A percentile compares a stretch with the other conserved stretches of the same genome.
These are phyloP conservation scores for Aristolochia californica DNA, from an alignment of 164 flowering plant species.

Conservation along the genomic window DNA sequence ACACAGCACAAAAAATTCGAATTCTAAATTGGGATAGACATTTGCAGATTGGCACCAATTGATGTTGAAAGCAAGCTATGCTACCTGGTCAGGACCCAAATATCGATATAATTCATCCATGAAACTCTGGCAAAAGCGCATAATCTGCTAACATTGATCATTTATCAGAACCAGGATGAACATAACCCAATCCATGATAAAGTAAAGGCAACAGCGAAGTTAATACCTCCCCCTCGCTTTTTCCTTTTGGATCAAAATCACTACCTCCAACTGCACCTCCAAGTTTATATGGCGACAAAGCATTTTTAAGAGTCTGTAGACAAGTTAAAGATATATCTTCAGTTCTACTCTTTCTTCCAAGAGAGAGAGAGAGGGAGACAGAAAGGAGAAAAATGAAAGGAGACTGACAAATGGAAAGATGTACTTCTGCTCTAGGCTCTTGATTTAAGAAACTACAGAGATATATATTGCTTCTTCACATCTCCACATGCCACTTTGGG, in stretches of 20 bases:
- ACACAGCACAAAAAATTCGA: constrained; percentile 5
- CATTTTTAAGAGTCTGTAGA: constrained; percentile 82
- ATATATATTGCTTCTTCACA: too few relatives aligned
- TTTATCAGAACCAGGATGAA: neutral
- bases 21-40: constrained; percentile 1
- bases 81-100: constrained; percentile 87
- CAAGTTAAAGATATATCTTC: neutral
- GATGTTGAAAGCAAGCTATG: neutral
- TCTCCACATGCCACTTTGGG: too few relatives aligned
- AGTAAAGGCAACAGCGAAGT: neutral
- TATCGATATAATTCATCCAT: constrained; percentile 89
- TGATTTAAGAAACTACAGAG: too few relatives aligned
- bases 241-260: constrained; percentile 98
- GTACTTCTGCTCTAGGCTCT: too few relatives aligned
- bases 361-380: too few relatives aligned
- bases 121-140: constrained; percentile 98
- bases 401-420: too few relatives aligned
- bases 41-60: neutral
- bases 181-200: neutral
- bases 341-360: too few relatives aligned
- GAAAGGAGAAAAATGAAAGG: too few relatives aligned
- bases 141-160: constrained; percentile 43
- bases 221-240: constrained; percentile 87
- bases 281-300: constrained; percentile 86
- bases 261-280: constrained; percentile 99